Percentiles rank a stretch among this genome's conserved stretches.
These are phyloP conservation scores for Suhomyces yuchorum DNA, from an alignment of 1,139 yeast species.

Conservation along the genomic window DNA sequence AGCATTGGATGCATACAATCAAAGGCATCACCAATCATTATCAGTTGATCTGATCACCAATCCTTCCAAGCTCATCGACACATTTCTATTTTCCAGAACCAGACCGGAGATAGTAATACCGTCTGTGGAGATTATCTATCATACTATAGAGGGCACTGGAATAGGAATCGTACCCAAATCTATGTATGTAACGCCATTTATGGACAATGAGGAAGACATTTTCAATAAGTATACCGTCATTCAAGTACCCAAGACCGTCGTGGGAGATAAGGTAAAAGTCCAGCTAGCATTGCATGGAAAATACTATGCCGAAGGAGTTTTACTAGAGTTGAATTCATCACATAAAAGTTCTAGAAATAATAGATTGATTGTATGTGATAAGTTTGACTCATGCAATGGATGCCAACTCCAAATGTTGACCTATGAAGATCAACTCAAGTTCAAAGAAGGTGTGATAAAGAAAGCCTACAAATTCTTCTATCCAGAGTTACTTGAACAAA, in stretches of 20 bases:
- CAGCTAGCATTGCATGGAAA: constrained; percentile 33
- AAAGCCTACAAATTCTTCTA: constrained; percentile 39
- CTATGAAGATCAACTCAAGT: constrained; percentile 40
- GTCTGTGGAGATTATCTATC: constrained; percentile 30
- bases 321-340: constrained; percentile 23
- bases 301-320: constrained; percentile 35
- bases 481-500: constrained; percentile 27
- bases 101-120: constrained; percentile 25
- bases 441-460: constrained; percentile 33
- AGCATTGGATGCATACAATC: constrained; percentile 20
- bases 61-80: constrained; percentile 28
- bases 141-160: constrained; percentile 43
- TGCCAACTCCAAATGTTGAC: constrained; percentile 50
- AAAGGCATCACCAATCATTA: not conserved
- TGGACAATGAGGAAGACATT: constrained; percentile 17
- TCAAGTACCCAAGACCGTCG: constrained; percentile 40
- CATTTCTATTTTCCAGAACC: constrained; percentile 26
- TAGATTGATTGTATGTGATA: constrained; percentile 53
- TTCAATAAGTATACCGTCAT: constrained; percentile 28
- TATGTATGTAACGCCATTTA: constrained; percentile 22
- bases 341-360: constrained; percentile 27
- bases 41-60: constrained; percentile 23
- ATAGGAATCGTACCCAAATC: constrained; percentile 36
- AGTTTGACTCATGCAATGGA: constrained; percentile 71
- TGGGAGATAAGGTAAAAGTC: constrained; percentile 41